Evolutionary conservation across 805 yeast genomes (phyloP).

Genomic region (Peterozyma xylosa): DNA sequence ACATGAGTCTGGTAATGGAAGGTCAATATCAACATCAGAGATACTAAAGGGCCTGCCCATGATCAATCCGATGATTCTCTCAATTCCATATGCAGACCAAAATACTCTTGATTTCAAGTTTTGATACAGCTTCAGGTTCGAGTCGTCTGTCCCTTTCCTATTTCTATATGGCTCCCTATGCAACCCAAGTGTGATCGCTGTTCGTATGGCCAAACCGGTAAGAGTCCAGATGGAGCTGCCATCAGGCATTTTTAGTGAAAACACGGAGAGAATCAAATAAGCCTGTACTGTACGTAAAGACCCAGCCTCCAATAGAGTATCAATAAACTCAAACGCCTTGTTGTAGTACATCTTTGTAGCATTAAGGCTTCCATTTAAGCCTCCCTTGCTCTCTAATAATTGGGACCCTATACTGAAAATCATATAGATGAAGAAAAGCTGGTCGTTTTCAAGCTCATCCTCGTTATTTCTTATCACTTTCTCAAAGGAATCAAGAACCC

Average conservation of each 20-base stretch:
- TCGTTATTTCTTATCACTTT: slow-evolving; percentile 11
- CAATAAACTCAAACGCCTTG: slow-evolving; percentile 21
- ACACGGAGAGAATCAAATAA: slow-evolving; percentile 20
- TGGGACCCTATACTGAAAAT: slow-evolving; percentile 24
- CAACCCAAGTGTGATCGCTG: slow-evolving; percentile 22
- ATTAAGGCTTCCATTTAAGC: slow-evolving; percentile 6
- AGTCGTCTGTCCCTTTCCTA: slow-evolving; percentile 4
- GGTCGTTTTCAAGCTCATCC: slow-evolving; percentile 11
- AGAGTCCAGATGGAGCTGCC: slow-evolving; percentile 25
- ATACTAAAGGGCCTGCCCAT: slow-evolving; percentile 29
- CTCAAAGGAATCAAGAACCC: slow-evolving; percentile 14
- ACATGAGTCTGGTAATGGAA: slow-evolving; percentile 16
- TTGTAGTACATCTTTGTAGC: slow-evolving; percentile 21
- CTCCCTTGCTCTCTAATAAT: slow-evolving; percentile 3
- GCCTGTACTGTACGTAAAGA: slow-evolving; percentile 23
- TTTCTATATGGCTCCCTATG: slow-evolving; percentile 20
- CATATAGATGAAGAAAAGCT: slow-evolving; percentile 22
- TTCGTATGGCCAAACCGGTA: slow-evolving; percentile 22
- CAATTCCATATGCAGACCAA: slow-evolving; percentile 29
- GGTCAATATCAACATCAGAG: slow-evolving; percentile 26
- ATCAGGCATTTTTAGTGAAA: slow-evolving; percentile 26
- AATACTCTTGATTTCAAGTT: slow-evolving; percentile 22
- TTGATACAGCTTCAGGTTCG: slow-evolving; percentile 5
- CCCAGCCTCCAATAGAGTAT: slow-evolving; percentile 15
- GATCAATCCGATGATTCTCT: slow-evolving; percentile 24